These are phyloP conservation scores for Neckera pumila DNA, from an alignment of 225 moss, liverwort and hornwort species.

Conservation along the genomic window DNA sequence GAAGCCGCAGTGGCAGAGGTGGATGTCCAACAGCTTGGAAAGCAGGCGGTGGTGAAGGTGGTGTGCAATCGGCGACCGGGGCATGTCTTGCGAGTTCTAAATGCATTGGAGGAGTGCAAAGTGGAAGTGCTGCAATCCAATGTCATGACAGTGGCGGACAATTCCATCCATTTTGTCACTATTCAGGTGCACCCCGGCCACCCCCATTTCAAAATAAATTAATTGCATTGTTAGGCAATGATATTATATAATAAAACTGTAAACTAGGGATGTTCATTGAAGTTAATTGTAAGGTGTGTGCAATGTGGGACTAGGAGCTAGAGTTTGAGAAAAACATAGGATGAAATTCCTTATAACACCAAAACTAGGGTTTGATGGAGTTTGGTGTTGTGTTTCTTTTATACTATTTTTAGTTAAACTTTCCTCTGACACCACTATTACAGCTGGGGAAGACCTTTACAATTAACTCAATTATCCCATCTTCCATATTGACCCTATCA, in stretches of 20 bases:
- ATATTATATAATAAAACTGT: background rate
- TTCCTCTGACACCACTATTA: no score
- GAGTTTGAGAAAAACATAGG: no score
- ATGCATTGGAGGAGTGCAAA: slow-evolving; percentile 83
- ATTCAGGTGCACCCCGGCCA: slow-evolving; percentile 32
- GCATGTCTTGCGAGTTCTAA: slow-evolving; percentile 65
- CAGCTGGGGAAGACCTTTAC: fast-evolving
- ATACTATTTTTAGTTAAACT: no score
- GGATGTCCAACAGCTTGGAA: slow-evolving; percentile 75
- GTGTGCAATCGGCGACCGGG: slow-evolving; percentile 53
- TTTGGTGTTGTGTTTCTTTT: no score
- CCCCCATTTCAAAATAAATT: background rate
- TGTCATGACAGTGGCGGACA: slow-evolving; percentile 59
- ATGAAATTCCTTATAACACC: fast-evolving
- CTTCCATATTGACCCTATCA: background rate
- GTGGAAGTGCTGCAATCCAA: slow-evolving; percentile 85
- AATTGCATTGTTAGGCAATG: background rate
- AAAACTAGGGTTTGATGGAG: no score
- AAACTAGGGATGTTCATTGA: background rate
- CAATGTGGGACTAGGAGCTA: no score
- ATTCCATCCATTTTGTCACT: slow-evolving; percentile 82
- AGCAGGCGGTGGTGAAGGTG: slow-evolving; percentile 86
- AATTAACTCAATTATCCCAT: no score
- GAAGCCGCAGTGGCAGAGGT: slow-evolving; percentile 27
- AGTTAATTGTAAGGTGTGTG: no score